These are phyloP conservation scores for Solanum megistacrolobum DNA, from an alignment of 257 asterid species.

Conservation along the genomic window DNA sequence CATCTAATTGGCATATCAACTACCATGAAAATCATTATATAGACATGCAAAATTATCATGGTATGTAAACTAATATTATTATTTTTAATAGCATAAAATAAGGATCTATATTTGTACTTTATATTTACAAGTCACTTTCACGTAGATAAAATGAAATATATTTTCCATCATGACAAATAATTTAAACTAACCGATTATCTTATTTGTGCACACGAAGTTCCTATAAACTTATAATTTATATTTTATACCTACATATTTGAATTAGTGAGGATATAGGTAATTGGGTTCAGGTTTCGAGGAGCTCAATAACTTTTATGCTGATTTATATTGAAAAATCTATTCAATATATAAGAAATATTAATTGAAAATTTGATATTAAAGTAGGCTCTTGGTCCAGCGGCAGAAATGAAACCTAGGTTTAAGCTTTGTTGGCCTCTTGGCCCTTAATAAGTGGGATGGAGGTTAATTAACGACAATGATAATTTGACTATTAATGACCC, in stretches of 20 bases:
- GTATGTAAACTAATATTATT: neutral
- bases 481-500: neutral
- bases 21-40: neutral
- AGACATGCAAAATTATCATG: neutral
- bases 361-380: neutral
- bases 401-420: neutral
- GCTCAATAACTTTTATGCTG: neutral
- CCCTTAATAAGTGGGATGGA: neutral
- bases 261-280: neutral
- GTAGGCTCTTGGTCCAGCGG: neutral
- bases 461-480: neutral
- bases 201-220: neutral
- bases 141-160: neutral
- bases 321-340: neutral
- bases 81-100: neutral
- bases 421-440: neutral
- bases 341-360: neutral
- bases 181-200: neutral
- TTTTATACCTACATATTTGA: neutral
- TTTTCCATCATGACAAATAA: neutral
- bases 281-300: accelerated
- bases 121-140: neutral
- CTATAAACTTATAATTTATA: neutral
- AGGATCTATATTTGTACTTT: neutral
- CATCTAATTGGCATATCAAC: constrained; percentile 1